A percentile compares a stretch with the other conserved stretches of the same genome.
These are phyloP conservation scores for Polyporus tsugae DNA, from an alignment of 1,284 basidiomycete genomes.

Conservation along the genomic window DNA sequence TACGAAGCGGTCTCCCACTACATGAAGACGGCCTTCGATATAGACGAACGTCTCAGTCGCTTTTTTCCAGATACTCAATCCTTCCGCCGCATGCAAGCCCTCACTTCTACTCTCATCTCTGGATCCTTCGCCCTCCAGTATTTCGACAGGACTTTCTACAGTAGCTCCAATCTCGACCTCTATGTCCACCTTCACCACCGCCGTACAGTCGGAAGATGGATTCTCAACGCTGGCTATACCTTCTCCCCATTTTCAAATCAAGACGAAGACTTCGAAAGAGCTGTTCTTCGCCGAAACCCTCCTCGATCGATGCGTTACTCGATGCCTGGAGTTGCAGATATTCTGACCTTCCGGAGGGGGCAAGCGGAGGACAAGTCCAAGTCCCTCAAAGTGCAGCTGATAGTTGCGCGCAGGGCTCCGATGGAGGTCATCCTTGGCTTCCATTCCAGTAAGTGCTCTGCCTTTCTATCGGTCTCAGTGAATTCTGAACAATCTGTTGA, in stretches of 20 bases:
- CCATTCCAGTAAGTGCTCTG: conserved; percentile 13
- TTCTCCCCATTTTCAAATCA: conserved; percentile 29
- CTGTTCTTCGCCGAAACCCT: background rate
- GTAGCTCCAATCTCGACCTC: conserved; percentile 55
- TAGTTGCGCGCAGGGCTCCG: conserved; percentile 5
- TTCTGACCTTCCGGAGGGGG: too few relatives aligned
- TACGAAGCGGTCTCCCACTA: too few relatives aligned
- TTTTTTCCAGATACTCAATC: background rate
- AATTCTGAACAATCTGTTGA: background rate
- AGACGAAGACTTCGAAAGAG: conserved; percentile 5
- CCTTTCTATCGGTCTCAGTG: background rate
- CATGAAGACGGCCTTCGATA: too few relatives aligned
- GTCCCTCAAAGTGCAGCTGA: conserved; percentile 6
- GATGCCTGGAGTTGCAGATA: background rate
- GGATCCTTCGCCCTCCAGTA: conserved; percentile 59
- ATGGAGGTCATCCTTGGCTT: conserved; percentile 14
- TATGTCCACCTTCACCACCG: conserved; percentile 43
- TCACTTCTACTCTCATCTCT: conserved; percentile 52
- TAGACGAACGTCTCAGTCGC: too few relatives aligned
- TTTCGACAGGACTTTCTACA: conserved; percentile 51
- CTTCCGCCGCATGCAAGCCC: conserved; percentile 52
- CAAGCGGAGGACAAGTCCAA: too few relatives aligned
- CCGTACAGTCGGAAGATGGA: conserved; percentile 21
- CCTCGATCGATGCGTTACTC: background rate
- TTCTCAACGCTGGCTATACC: conserved; percentile 9